Evolutionary conservation across 495 filamentous ascomycete species (phyloP), one percentile per base, ranked within the genome.

Genomic region (Collariella sp.): DNA sequence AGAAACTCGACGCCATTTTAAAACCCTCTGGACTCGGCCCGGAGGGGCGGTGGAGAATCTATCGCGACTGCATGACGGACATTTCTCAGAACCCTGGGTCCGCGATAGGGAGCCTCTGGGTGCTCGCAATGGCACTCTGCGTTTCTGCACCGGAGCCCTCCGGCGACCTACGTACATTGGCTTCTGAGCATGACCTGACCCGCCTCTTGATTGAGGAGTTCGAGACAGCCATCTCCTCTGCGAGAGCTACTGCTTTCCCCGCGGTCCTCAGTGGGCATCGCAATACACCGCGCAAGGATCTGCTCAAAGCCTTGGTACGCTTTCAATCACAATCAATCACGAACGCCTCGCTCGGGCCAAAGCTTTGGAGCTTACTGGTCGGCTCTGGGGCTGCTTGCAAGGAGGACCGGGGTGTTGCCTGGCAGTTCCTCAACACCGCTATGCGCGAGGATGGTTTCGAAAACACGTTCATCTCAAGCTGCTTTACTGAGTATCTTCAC

Each of bases 361-460:
- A 74, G 19, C 72, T 91, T 1, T 91, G 87, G 87, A 71, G 80
- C 38, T 65, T 81, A 12, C 70, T 89, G 13, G 80, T 91, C 49
- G 81, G 86, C 48, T 71, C 76, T 22, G 71, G 76, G 33, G 78
- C 81, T 4, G 64, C 79, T 10, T 74, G 71, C 33, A 68, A 74
- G 18, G 74, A 76, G 40, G 81, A 83, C 35, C 77, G 84, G 52
- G 75, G 79, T 55, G 64, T 65, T 15, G 78, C 82, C 7, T 93
- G 89, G 88, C 73, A 79, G 20, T 76, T 84, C 61, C 69, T 89
- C 47, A 77, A 76, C 60, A 61, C 44, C n/a, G 68, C 79, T 5
- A 69, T 77, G 23, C 76, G 71, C 43, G 71, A 68, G 40, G 70
- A 63, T 15, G 58, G 61, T 24, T 59, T 67, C 19, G 67, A 70